These are phyloP conservation scores for Corinectria fuckeliana DNA, from an alignment of 2,329 filamentous ascomycete species.

Conservation along the genomic window DNA sequence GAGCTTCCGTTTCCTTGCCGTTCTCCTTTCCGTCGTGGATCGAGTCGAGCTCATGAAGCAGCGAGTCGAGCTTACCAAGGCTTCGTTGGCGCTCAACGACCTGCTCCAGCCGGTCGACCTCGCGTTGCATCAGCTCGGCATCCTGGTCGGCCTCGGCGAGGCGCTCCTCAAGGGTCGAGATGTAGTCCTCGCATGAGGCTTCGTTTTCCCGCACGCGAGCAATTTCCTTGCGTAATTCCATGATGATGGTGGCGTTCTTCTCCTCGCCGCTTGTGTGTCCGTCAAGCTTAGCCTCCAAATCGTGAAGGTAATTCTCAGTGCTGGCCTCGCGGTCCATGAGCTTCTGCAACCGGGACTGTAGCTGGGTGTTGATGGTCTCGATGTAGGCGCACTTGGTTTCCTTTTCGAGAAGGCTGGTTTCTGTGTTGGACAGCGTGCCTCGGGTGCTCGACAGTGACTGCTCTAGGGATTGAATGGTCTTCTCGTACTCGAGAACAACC, in stretches of 20 bases:
- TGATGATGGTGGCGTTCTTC: conserved; percentile 84
- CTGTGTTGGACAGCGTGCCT: conserved; percentile 80
- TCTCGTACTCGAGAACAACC: conserved; percentile 96
- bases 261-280: conserved; percentile 91
- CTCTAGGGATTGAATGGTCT: conserved; percentile 94
- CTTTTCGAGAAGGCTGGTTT: conserved; percentile 87
- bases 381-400: conserved; percentile 93
- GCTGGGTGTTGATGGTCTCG: conserved; percentile 89
- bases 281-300: conserved; percentile 88
- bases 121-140: conserved; percentile 93
- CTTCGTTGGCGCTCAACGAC: conserved; percentile 95
- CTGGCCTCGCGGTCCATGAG: conserved; percentile 88
- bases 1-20: conserved; percentile 32
- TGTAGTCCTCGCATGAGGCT: conserved; percentile 91
- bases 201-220: conserved; percentile 88
- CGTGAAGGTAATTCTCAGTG: conserved; percentile 91
- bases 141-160: conserved; percentile 96
- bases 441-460: conserved; percentile 89
- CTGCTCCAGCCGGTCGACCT: conserved; percentile 92
- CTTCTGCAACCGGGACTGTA: conserved; percentile 91
- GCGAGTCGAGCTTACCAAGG: conserved; percentile 90
- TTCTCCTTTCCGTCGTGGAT: conserved; percentile 66
- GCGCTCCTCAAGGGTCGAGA: conserved; percentile 93
- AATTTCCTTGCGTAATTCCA: conserved; percentile 91
- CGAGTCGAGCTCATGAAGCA: conserved; percentile 88